A percentile compares a stretch with the other conserved stretches of the same genome.
These are phyloP conservation scores for Falciphora oryzae DNA, from an alignment of 2,329 filamentous ascomycete species.

Conservation along the genomic window DNA sequence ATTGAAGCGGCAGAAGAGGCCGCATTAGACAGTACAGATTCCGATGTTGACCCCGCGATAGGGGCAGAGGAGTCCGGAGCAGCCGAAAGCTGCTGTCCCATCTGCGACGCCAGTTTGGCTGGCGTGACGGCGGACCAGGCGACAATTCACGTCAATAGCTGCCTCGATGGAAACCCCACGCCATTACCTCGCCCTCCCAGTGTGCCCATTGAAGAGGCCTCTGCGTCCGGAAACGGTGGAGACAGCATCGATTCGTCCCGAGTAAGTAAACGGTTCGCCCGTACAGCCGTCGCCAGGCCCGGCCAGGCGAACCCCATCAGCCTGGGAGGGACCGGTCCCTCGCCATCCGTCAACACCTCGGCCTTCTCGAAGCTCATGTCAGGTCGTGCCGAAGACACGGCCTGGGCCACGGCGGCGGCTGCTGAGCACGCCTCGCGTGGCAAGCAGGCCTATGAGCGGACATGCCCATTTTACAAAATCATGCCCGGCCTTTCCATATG, in stretches of 20 bases:
- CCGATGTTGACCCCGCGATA: conserved; percentile 18
- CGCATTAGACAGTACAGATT: conserved; percentile 18
- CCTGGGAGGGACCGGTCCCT: conserved; percentile 29
- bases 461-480: conserved; percentile 98
- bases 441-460: conserved; percentile 80
- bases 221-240: conserved; percentile 15
- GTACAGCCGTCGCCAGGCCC: conserved; percentile 65
- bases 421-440: conserved; percentile 72
- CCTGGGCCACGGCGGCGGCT: conserved; percentile 83
- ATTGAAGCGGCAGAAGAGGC: conserved; percentile 52
- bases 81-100: conserved; percentile 55
- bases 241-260: conserved; percentile 7
- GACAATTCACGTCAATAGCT: conserved; percentile 84
- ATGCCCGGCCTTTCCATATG: conserved; percentile 88
- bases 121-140: conserved; percentile 61
- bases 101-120: conserved; percentile 63
- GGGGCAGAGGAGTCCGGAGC: conserved; percentile 25
- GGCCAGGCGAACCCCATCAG: conserved; percentile 76
- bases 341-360: conserved; percentile 35
- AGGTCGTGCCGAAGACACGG: conserved; percentile 79
- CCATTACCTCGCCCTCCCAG: conserved; percentile 38
- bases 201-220: conserved; percentile 6
- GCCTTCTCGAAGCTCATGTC: conserved; percentile 95
- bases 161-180: conserved; percentile 75
- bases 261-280: conserved; percentile 53